A percentile compares a stretch with the other conserved stretches of the same genome.
Evolutionary conservation across 2,329 filamentous ascomycete genomes (phyloP).

Genomic region (Aureobasidium sp.): DNA sequence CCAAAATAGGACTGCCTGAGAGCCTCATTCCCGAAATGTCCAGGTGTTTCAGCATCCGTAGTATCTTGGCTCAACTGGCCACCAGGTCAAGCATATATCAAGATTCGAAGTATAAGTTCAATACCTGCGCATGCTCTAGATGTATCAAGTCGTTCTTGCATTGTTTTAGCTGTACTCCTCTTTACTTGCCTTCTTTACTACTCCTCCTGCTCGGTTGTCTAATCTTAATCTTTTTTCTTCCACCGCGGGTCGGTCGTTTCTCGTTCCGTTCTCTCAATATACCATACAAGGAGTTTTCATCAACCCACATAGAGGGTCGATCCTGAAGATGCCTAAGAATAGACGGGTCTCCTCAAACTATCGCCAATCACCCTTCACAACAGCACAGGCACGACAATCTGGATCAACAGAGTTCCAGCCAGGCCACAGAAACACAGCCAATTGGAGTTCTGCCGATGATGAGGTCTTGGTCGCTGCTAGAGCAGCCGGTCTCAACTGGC

Average conservation of each 20-base stretch:
- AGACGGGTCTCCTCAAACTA: conserved; percentile 24
- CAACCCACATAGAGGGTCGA: not conserved
- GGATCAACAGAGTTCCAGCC: conserved; percentile 20
- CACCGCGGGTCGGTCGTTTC: not conserved
- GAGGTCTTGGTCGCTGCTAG: conserved; percentile 63
- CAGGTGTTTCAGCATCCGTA: conserved; percentile 7
- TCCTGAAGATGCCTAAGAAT: conserved; percentile 36
- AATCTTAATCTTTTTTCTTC: conserved; percentile 18
- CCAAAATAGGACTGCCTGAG: conserved; percentile 3
- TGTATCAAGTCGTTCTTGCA: not conserved
- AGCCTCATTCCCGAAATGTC: not conserved
- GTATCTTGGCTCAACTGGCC: conserved; percentile 9
- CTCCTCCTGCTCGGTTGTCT: conserved; percentile 14
- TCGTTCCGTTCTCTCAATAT: not conserved
- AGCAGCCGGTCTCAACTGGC: conserved; percentile 72
- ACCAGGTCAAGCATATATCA: conserved; percentile 9
- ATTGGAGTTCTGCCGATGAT: conserved; percentile 68
- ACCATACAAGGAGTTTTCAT: not conserved
- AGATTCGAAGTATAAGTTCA: conserved; percentile 2
- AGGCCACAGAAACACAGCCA: conserved; percentile 31
- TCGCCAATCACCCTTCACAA: conserved; percentile 20
- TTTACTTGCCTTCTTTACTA: conserved; percentile 5
- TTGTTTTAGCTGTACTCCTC: not conserved
- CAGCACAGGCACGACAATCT: conserved; percentile 25
- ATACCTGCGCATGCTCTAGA: not conserved